Evolutionary conservation across 805 yeast genomes (phyloP).

Genomic region (Ascoidea tarda): DNA sequence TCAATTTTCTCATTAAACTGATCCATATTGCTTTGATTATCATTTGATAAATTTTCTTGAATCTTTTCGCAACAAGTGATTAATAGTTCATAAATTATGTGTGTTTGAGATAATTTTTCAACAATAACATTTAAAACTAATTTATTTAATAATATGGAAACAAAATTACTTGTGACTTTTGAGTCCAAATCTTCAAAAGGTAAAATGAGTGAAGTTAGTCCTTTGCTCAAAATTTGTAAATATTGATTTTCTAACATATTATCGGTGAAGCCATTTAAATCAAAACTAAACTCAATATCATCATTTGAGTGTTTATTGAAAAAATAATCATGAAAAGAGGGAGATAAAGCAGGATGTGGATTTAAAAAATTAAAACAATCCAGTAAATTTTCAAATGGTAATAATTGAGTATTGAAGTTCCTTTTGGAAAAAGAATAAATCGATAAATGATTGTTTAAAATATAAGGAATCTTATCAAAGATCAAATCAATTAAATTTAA

Average conservation of each 20-base stretch:
- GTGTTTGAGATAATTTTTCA: constrained; percentile 35
- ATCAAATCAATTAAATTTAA: constrained; percentile 23
- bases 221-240: constrained; percentile 20
- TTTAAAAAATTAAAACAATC: constrained; percentile 20
- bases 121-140: constrained; percentile 25
- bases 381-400: constrained; percentile 19
- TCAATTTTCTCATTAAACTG: neutral
- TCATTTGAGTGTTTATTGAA: constrained; percentile 2
- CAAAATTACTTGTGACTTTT: constrained; percentile 21
- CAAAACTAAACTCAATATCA: constrained; percentile 5
- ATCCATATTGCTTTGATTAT: neutral
- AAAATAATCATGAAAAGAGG: constrained; percentile 10
- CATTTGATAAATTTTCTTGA: neutral
- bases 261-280: neutral
- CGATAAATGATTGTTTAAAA: constrained; percentile 24
- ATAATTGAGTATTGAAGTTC: constrained; percentile 17
- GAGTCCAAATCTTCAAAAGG: constrained; percentile 29
- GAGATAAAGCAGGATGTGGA: constrained; percentile 21
- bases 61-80: constrained; percentile 2
- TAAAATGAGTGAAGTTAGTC: constrained; percentile 20
- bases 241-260: constrained; percentile 14
- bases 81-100: constrained; percentile 32
- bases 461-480: constrained; percentile 29
- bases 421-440: constrained; percentile 16
- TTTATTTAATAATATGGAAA: constrained; percentile 27